Base-by-base conservation (phyloP, 1,284 basidiomycete genomes). In the Abortiporus biennis region DNA sequence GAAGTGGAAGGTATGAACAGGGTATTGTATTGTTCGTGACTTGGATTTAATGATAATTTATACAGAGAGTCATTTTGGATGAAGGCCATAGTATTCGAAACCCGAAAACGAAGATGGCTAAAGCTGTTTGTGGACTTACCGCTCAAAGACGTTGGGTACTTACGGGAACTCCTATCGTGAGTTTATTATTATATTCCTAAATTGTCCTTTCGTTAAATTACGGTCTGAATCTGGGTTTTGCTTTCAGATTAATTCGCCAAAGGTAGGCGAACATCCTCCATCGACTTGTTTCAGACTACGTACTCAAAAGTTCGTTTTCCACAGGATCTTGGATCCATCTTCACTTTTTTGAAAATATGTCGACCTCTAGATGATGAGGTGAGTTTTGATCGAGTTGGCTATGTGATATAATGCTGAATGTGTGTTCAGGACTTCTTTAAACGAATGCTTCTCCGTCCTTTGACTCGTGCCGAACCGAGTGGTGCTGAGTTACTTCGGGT, bases 51-150 rank as follows among this genome's bases (percentile, higher is more conserved):
- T 46, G 16, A 16, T 39, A 17, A 24, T 12, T 9, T 40, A 15
- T 38, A 5, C 47, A 86, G 80, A 72, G 92, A 46, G 60, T 93
- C 27, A 78, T 95, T 23, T 69, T 94, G 2, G 92, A 95, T 49
- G 92, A 95, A 63, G 92, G 88, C 0, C 92, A 95, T 54, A 80
- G 63, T 15, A 83, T 94, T 48, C 80, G 90, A 42, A 95, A 94
- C 55, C 77, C 85, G 1, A 84, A 75, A 57, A 89, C 92, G 0
- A 89, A 90, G 65, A 88, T 87, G 77, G 77, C 86, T 0, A 72
- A 76, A 50, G 84, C 85, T 0, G 81, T 85, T 9, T 80, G 68
- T 45, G 78, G 64, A 4, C 65, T 95, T 15, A 61, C 66, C 17
- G 88, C 85, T 0, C 77, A 93, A 49, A 74, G 85, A 42, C 79